Evolutionary conservation across 257 asterid species (phyloP), one percentile per base, ranked within the genome.

Genomic region (Cordia subcordata): DNA sequence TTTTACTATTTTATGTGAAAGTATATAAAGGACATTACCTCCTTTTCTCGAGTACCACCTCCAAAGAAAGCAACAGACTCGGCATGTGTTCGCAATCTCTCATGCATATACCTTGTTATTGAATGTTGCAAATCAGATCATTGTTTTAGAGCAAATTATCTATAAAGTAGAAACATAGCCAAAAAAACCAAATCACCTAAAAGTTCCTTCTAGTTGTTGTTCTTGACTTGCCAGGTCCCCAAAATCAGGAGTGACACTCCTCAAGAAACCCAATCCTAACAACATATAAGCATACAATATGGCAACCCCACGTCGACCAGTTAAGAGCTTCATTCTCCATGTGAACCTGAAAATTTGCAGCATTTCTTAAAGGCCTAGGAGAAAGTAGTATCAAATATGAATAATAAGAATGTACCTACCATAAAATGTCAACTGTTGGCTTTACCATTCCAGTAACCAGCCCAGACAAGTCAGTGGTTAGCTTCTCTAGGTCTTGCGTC

Each of bases 31-130:
- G 35, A 27, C 6, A 27, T 62, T 81, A 91, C 99, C 99, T 90
- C 96, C 79, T 73, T 89, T 81, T 93, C 99, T 76, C 99, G 87
- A 70, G 85, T 68, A 71, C 97, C 99, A 61, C 99, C 99, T 59
- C 99, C 99, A 71, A 93, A 93, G 81, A 93, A 93, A 57, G 99
- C 99, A 82, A 93, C 89, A 21, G 99, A 93, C 68, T 93, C 99
- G 64, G 99, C 99, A 85, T 93, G 99, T 46, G 99, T 86, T 27
- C 99, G 87, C 74, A 93, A 82, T 67, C 99, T 81, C 77, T 93
- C 99, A 72, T 93, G 99, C 99, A 93, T 93, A 80, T 77, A 93
- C 95, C 99, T 93, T 71, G 65, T 19, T 59, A 75, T 56, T 58
- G 53, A 42, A 53, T 4, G 15, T 58, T 70, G 51, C 16, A 40